phyloP scores from a whole-genome alignment of 2,329 filamentous ascomycete species.

The Fusarium stilboides region DNA sequence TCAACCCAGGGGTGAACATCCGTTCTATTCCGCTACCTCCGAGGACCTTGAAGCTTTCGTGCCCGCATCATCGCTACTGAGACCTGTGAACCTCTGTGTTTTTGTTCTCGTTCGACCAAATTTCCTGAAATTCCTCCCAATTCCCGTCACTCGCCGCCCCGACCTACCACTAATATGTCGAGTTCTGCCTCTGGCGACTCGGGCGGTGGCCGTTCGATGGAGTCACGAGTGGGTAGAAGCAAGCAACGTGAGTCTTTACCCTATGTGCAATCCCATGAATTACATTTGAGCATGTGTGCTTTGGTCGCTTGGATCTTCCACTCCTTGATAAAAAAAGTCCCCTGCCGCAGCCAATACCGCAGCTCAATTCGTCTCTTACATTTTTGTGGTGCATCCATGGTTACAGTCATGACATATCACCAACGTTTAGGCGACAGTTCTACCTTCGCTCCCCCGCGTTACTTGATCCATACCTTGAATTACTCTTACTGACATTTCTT shows the following conservation, averaged over 20 bases:
- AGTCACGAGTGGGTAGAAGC: constrained; percentile 82
- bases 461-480: constrained; percentile 17
- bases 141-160: constrained; percentile 34
- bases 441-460: constrained; percentile 3
- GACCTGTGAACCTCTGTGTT: constrained; percentile 29
- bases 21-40: constrained; percentile 45
- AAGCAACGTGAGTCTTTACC: constrained; percentile 81
- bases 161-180: constrained; percentile 52
- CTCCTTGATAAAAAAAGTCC: constrained; percentile 8
- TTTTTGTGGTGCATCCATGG: constrained; percentile 22
- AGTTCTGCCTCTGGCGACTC: constrained; percentile 56
- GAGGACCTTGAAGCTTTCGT: constrained; percentile 36
- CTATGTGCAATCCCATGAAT: constrained; percentile 20
- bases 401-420: constrained; percentile 22
- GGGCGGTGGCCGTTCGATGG: constrained; percentile 69
- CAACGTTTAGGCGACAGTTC: constrained; percentile 18
- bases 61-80: constrained; percentile 33
- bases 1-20: constrained; percentile 46
- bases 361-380: constrained; percentile 6
- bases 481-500: constrained; percentile 40
- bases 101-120: constrained; percentile 30
- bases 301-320: not conserved
- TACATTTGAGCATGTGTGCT: not conserved
- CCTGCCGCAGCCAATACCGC: constrained; percentile 9
- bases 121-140: constrained; percentile 37